Conservation (phyloP, 2,329 filamentous ascomycete species). For the Botrytis elliptica region DNA sequence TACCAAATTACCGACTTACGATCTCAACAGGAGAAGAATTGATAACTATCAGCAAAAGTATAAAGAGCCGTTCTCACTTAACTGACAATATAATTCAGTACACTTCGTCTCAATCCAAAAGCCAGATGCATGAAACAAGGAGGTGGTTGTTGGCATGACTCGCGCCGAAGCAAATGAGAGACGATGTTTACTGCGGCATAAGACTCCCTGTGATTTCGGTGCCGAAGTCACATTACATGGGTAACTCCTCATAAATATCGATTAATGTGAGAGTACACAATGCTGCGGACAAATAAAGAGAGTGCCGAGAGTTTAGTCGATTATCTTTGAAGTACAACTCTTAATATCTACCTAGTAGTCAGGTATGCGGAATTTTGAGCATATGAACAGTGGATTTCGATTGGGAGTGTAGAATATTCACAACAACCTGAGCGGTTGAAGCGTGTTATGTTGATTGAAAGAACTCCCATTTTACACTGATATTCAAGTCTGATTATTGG, state of each 20-base stretch:
- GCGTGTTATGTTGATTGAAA: accelerated
- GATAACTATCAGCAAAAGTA: not conserved
- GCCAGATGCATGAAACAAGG: not conserved
- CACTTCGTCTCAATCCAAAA: not conserved
- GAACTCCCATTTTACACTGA: not conserved
- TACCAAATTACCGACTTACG: not conserved
- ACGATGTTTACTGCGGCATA: not conserved
- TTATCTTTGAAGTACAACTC: not conserved
- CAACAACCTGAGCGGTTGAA: too few relatives aligned
- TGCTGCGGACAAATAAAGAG: not conserved
- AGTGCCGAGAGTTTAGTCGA: not conserved
- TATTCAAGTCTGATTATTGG: not conserved
- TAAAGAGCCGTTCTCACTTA: not conserved
- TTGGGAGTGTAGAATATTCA: not conserved
- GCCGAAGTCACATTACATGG: not conserved
- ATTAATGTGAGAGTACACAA: not conserved
- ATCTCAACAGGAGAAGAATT: not conserved
- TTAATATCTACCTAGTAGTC: not conserved
- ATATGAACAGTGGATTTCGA: not conserved
- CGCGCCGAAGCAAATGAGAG: not conserved
- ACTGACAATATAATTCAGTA: not conserved
- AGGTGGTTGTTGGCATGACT: not conserved
- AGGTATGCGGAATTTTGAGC: not conserved
- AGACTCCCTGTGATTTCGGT: not conserved
- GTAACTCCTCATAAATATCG: too few relatives aligned